These are phyloP conservation scores for Cordyceps pruinosa DNA, from an alignment of 2,329 filamentous ascomycete species.

Conservation along the genomic window DNA sequence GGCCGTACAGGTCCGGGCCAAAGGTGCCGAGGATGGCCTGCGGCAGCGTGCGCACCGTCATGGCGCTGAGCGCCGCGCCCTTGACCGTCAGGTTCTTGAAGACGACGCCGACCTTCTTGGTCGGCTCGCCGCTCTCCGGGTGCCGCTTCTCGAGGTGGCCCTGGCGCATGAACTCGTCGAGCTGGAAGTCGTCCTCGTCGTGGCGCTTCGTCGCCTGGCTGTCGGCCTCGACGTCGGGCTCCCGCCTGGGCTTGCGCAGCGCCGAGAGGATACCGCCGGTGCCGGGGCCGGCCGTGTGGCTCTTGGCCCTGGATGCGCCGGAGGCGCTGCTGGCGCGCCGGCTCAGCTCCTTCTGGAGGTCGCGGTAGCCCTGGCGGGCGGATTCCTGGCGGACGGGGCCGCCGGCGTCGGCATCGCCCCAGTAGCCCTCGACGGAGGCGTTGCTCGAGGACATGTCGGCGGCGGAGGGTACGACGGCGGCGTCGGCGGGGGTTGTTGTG, in stretches of 20 bases:
- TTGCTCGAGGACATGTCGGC: conserved; percentile 6
- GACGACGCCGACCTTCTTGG: conserved; percentile 71
- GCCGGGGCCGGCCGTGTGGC: not conserved
- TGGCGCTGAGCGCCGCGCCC: conserved; percentile 58
- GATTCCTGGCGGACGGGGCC: conserved; percentile 16
- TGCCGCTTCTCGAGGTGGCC: conserved; percentile 70
- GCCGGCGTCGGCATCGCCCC: conserved; percentile 20
- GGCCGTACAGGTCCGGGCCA: conserved; percentile 67
- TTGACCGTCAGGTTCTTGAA: conserved; percentile 72
- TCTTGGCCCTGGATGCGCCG: conserved; percentile 1
- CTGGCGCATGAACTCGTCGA: conserved; percentile 63
- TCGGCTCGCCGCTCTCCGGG: conserved; percentile 49
- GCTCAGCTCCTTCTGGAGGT: conserved; percentile 20
- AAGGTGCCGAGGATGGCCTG: conserved; percentile 72
- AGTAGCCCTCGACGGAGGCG: conserved; percentile 18
- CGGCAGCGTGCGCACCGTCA: conserved; percentile 65
- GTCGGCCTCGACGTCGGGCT: conserved; percentile 11
- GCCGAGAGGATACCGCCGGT: not conserved
- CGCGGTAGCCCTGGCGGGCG: conserved; percentile 17
- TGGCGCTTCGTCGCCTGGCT: conserved; percentile 25
- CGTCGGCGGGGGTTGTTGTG: not conserved
- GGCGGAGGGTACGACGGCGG: not conserved
- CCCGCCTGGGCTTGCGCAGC: conserved; percentile 3
- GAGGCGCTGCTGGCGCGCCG: conserved; percentile 14
- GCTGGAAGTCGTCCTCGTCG: conserved; percentile 56